Percentiles rank a stretch among this genome's conserved stretches.
These are phyloP conservation scores for Colletotrichum sp. DNA, from an alignment of 2,329 filamentous ascomycete species.

Conservation along the genomic window DNA sequence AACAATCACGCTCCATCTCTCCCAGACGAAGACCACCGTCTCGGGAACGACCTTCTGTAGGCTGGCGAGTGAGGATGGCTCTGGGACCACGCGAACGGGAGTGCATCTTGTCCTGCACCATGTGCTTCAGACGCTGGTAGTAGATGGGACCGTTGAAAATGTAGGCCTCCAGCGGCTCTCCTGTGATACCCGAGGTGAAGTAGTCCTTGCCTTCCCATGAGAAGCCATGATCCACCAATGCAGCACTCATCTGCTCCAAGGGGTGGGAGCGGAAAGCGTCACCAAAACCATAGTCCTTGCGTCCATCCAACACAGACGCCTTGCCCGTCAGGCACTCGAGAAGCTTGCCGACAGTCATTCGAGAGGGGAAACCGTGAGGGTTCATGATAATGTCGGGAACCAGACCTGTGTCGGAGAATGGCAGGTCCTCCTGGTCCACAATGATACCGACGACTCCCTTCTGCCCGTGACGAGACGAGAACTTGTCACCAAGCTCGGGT, in stretches of 20 bases:
- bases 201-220: constrained; percentile 98
- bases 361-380: constrained; percentile 98
- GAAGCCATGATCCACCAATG: constrained; percentile 87
- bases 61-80: constrained; percentile 92
- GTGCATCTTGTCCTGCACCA: constrained; percentile 99
- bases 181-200: constrained; percentile 93
- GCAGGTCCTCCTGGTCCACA: constrained; percentile 95
- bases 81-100: constrained; percentile 88
- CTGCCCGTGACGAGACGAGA: constrained; percentile 96
- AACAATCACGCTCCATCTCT: constrained; percentile 98
- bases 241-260: constrained; percentile 86
- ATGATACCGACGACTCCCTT: constrained; percentile 98
- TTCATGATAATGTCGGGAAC: constrained; percentile 99
- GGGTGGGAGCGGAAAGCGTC: constrained; percentile 84
- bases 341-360: constrained; percentile 99
- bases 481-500: constrained; percentile 97
- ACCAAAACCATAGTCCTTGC: constrained; percentile 82
- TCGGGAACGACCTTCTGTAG: constrained; percentile 91
- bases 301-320: constrained; percentile 84
- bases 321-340: constrained; percentile 95
- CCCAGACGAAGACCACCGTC: constrained; percentile 92
- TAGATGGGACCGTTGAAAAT: constrained; percentile 99
- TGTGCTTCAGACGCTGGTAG: constrained; percentile 99
- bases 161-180: constrained; percentile 91
- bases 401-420: constrained; percentile 89